phyloP scores from a whole-genome alignment of 768 basidiomycete species.

The Dentipellis fragilis region DNA sequence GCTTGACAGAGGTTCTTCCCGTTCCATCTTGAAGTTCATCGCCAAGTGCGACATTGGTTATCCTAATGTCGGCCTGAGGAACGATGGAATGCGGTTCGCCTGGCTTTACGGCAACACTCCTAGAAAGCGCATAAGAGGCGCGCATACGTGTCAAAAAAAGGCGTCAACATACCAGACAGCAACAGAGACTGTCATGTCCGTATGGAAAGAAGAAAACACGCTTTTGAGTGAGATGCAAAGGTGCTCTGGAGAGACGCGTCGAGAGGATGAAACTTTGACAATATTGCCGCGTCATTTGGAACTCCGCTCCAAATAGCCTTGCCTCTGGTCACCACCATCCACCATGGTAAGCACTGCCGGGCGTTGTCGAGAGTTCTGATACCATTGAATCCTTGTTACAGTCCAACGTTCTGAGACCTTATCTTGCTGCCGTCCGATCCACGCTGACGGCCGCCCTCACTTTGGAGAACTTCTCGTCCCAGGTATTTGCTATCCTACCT shows the following conservation, averaged over 20 bases:
- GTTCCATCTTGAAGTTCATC: slow-evolving; percentile 54
- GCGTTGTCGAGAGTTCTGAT: background rate
- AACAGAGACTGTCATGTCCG: slow-evolving; percentile 47
- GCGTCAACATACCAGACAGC: slow-evolving; percentile 45
- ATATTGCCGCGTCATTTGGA: slow-evolving; percentile 13
- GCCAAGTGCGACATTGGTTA: slow-evolving; percentile 78
- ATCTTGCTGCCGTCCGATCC: slow-evolving; percentile 90
- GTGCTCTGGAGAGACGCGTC: background rate
- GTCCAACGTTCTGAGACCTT: slow-evolving; percentile 94
- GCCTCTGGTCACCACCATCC: slow-evolving; percentile 8
- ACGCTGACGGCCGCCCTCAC: slow-evolving; percentile 97
- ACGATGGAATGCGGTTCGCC: slow-evolving; percentile 46
- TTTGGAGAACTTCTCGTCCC: slow-evolving; percentile 95
- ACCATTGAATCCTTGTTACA: slow-evolving; percentile 22
- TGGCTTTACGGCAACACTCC: slow-evolving; percentile 53
- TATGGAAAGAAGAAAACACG: slow-evolving; percentile 5
- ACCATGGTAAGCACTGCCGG: slow-evolving; percentile 9
- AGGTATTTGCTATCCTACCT: slow-evolving; percentile 40
- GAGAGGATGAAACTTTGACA: background rate
- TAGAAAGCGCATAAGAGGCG: slow-evolving; percentile 18
- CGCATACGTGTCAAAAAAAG: slow-evolving; percentile 1
- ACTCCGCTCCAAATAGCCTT: slow-evolving; percentile 31
- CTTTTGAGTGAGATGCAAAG: slow-evolving; percentile 1
- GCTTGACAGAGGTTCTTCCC: slow-evolving; percentile 57
- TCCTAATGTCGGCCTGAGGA: slow-evolving; percentile 58